Percentiles rank a stretch among this genome's conserved stretches.
Conservation (phyloP, 164 flowering plant genomes). For the Piper betle region DNA sequence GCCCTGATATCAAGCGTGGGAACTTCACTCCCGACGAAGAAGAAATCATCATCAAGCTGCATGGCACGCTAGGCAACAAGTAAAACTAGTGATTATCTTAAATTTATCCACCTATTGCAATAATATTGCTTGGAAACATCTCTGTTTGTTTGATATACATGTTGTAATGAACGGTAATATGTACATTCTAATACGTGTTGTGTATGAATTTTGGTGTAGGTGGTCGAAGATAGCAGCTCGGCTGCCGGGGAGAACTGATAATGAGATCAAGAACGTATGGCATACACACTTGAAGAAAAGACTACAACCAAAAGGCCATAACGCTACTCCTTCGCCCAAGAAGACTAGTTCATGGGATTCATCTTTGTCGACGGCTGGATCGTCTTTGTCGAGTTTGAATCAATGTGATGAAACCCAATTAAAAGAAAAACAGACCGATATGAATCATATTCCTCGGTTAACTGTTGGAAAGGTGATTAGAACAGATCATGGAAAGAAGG, state of each 20-base stretch:
- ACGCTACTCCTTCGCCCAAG: neutral
- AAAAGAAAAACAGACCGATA: neutral
- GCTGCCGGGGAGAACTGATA: slow-evolving; percentile 79
- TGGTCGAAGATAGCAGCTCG: slow-evolving; percentile 75
- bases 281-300: slow-evolving; percentile 72
- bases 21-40: slow-evolving; percentile 7
- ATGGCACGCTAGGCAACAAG: slow-evolving; percentile 1
- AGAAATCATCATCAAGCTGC: slow-evolving; percentile 5
- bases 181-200: neutral
- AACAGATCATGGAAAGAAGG: neutral
- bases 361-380: slow-evolving; percentile 13
- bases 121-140: no score
- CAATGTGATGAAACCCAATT: neutral
- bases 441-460: neutral
- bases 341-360: slow-evolving; percentile 1
- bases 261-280: slow-evolving; percentile 84
- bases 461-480: neutral
- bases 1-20: slow-evolving; percentile 7
- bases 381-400: slow-evolving; percentile 7
- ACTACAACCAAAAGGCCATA: slow-evolving; percentile 4
- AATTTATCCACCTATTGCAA: no score
- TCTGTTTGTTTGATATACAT: no score
- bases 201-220: slow-evolving; percentile 15
- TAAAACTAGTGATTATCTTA: no score
- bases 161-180: no score